A percentile compares a stretch with the other conserved stretches of the same genome.
Conservation (phyloP, 768 basidiomycete species). For the Leccinum ochraceum region DNA sequence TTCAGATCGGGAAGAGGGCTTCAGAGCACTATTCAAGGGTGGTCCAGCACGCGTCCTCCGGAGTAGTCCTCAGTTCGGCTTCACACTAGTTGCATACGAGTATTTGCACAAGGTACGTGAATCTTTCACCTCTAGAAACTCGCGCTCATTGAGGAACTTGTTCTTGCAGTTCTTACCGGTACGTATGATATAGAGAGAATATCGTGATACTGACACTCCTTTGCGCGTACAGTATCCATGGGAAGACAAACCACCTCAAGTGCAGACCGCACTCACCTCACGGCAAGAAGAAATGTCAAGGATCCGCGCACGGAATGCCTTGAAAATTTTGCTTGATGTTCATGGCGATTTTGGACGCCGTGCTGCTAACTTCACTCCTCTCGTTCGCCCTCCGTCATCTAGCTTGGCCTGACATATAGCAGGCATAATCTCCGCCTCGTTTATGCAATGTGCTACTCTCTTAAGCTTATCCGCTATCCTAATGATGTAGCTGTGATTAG, state of each 20-base stretch:
- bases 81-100: conserved; percentile 83
- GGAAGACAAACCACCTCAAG: conserved; percentile 63
- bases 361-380: conserved; percentile 39
- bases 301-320: conserved; percentile 90
- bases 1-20: conserved; percentile 85
- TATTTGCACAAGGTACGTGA: conserved; percentile 62
- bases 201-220: conserved; percentile 4
- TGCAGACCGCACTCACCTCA: conserved; percentile 70
- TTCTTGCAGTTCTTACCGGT: conserved; percentile 34
- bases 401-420: conserved; percentile 20
- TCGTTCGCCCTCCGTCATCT: conserved; percentile 21
- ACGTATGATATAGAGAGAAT: conserved; percentile 13
- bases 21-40: conserved; percentile 88
- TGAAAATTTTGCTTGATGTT: conserved; percentile 88
- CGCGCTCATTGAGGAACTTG: conserved; percentile 1
- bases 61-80: conserved; percentile 93
- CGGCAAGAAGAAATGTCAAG: conserved; percentile 82
- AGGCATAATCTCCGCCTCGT: not conserved
- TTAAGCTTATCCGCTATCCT: conserved; percentile 21
- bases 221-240: conserved; percentile 69
- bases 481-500: conserved; percentile 18
- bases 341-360: conserved; percentile 85
- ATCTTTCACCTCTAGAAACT: not conserved
- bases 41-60: conserved; percentile 85
- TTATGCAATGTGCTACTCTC: conserved; percentile 1